phyloP scores from a whole-genome alignment of 78 protist species.

The Mantamonas sphyraenae region DNA sequence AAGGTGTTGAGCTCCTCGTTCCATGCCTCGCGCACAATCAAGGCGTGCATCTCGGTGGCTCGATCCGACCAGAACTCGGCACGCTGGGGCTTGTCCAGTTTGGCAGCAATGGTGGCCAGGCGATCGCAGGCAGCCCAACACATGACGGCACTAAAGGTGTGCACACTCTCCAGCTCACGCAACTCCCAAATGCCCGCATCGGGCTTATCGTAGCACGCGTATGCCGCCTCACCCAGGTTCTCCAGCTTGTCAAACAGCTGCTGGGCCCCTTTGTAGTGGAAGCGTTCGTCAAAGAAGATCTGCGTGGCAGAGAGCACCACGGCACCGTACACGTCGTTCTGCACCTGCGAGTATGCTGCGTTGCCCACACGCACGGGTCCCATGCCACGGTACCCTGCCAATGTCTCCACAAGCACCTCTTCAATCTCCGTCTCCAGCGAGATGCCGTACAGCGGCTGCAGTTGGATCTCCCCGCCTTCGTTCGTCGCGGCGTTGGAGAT shows the following conservation, averaged over 20 bases:
- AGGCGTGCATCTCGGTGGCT: constrained; percentile 38
- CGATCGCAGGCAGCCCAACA: constrained; percentile 60
- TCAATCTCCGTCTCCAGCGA: constrained; percentile 39
- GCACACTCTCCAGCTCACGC: constrained; percentile 26
- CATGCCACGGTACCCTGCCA: constrained; percentile 55
- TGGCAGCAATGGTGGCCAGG: constrained; percentile 41
- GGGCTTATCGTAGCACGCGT: constrained; percentile 44
- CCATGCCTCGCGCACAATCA: constrained; percentile 18
- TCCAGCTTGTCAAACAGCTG: constrained; percentile 47
- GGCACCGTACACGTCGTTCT: constrained; percentile 51
- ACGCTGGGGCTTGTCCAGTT: constrained; percentile 19
- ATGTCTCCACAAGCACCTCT: constrained; percentile 42
- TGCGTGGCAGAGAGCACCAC: constrained; percentile 39
- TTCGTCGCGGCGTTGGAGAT: constrained; percentile 36
- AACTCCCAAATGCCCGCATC: constrained; percentile 41
- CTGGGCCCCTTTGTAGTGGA: constrained; percentile 37
- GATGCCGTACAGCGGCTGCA: constrained; percentile 57
- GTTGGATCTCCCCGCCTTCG: constrained; percentile 15
- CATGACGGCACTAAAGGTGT: constrained; percentile 38
- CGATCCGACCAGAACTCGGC: constrained; percentile 29
- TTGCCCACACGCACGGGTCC: constrained; percentile 60
- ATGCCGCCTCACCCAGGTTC: constrained; percentile 39
- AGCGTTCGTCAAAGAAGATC: constrained; percentile 53
- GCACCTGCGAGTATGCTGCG: constrained; percentile 22
- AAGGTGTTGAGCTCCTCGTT: constrained; percentile 23